A percentile compares a stretch with the other conserved stretches of the same genome.
Conservation (phyloP, 2,329 filamentous ascomycete genomes). For the Aspergillus puulaauensis region DNA sequence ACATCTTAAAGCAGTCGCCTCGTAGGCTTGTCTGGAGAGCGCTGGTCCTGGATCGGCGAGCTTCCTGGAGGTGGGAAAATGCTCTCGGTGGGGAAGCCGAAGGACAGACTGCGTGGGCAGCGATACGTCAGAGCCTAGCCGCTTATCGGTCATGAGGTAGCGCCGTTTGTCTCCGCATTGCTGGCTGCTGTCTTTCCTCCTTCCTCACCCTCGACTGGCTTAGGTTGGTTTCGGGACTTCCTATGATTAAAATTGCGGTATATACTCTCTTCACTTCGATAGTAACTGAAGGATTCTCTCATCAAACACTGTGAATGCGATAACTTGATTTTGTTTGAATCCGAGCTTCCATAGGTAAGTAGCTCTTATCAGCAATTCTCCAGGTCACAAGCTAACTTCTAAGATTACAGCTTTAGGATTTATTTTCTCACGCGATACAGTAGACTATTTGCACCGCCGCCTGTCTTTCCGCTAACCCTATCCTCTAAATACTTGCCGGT, state of each 20-base stretch:
- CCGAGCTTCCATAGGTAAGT: neutral
- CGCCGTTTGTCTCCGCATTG: slow-evolving; percentile 10
- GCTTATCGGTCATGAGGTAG: slow-evolving; percentile 5
- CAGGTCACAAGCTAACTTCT: neutral
- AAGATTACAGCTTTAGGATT: neutral
- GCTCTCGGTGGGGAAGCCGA: slow-evolving; percentile 10
- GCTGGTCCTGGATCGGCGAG: slow-evolving; percentile 1
- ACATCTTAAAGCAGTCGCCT: slow-evolving; percentile 32
- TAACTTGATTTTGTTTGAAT: neutral
- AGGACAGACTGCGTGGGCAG: slow-evolving; percentile 3
- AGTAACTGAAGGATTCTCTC: neutral
- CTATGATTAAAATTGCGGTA: neutral
- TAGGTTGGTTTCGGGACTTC: neutral
- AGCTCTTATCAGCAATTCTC: neutral
- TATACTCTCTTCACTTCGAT: neutral
- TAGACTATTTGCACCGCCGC: neutral
- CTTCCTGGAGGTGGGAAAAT: slow-evolving; percentile 9
- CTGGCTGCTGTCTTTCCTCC: neutral
- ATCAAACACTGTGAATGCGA: neutral
- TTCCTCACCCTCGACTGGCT: neutral
- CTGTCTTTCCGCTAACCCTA: neutral
- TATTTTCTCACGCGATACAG: neutral
- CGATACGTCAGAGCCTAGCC: slow-evolving; percentile 12
- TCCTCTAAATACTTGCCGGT: neutral
- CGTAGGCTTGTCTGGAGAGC: slow-evolving; percentile 14